Evolutionary conservation across 805 yeast species (phyloP).

Genomic region (Candida ovalis): DNA sequence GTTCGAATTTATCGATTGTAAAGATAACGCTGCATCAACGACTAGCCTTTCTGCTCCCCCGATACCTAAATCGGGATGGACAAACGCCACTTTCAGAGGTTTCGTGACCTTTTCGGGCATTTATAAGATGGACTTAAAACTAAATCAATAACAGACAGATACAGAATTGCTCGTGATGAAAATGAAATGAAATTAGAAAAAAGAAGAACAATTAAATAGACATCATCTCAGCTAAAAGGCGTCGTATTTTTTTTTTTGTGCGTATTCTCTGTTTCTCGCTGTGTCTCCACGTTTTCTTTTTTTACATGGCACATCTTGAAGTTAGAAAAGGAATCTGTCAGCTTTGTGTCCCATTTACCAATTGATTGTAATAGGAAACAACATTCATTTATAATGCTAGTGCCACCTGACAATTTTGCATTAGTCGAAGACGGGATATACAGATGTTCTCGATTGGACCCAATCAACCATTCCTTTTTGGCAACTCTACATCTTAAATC

Average conservation of each 20-base stretch:
- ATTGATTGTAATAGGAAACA: too few relatives aligned
- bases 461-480: conserved; percentile 72
- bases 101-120: background rate
- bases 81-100: conserved; percentile 64
- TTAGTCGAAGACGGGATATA: conserved; percentile 84
- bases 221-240: too few relatives aligned
- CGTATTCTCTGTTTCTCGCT: background rate
- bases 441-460: conserved; percentile 75
- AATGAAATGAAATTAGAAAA: too few relatives aligned
- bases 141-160: too few relatives aligned
- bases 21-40: conserved; percentile 90
- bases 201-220: too few relatives aligned
- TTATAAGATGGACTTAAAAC: background rate
- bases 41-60: conserved; percentile 98
- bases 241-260: background rate
- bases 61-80: conserved; percentile 95
- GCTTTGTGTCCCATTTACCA: too few relatives aligned
- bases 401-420: conserved; percentile 92
- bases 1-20: conserved; percentile 54
- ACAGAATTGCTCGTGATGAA: too few relatives aligned
- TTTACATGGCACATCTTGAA: too few relatives aligned
- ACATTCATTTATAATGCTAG: conserved; percentile 52
- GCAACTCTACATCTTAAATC: conserved; percentile 67
- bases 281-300: background rate
- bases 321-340: background rate